Percentiles rank a stretch among this genome's conserved stretches.
Evolutionary conservation across 1,284 basidiomycete genomes (phyloP).

Genomic region (Sanghuangporus sanghuang): DNA sequence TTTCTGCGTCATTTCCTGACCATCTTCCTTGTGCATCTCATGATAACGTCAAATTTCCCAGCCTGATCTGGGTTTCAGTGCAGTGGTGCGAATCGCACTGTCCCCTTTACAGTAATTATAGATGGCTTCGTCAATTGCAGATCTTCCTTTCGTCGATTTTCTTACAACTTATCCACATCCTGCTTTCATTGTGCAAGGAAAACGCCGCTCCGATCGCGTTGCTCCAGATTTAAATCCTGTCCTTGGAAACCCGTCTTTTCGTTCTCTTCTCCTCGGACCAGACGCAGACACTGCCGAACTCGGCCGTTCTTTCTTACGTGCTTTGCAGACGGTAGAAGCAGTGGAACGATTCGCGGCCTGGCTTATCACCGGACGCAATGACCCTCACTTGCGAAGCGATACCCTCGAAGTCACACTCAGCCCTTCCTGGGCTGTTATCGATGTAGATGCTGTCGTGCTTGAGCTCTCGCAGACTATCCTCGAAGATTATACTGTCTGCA

Average conservation of each 20-base stretch:
- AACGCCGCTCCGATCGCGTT: conserved; percentile 2
- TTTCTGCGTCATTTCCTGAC: too few relatives aligned
- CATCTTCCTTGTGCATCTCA: too few relatives aligned
- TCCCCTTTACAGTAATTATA: neutral
- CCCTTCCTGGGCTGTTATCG: conserved; percentile 15
- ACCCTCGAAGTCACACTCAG: conserved; percentile 14
- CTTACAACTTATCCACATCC: conserved; percentile 20
- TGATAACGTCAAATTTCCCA: neutral
- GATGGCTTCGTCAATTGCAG: conserved; percentile 1
- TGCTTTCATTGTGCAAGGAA: conserved; percentile 20
- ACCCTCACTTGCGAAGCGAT: neutral
- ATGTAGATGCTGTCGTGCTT: conserved; percentile 7
- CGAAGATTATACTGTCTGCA: conserved; percentile 18
- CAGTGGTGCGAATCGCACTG: neutral
- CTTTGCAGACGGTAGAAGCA: conserved; percentile 12
- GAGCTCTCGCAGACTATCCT: conserved; percentile 18
- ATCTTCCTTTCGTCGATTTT: conserved; percentile 17
- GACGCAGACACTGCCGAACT: conserved; percentile 12
- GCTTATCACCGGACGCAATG: conserved; percentile 9
- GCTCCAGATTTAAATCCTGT: conserved; percentile 17
- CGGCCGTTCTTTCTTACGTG: conserved; percentile 5
- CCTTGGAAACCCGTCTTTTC: conserved; percentile 20
- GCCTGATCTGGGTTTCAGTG: neutral
- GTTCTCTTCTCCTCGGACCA: conserved; percentile 18
- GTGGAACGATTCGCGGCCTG: conserved; percentile 12